A percentile compares a stretch with the other conserved stretches of the same genome.
Conservation (phyloP, 768 basidiomycete genomes). For the Sarcomyxa edulis region DNA sequence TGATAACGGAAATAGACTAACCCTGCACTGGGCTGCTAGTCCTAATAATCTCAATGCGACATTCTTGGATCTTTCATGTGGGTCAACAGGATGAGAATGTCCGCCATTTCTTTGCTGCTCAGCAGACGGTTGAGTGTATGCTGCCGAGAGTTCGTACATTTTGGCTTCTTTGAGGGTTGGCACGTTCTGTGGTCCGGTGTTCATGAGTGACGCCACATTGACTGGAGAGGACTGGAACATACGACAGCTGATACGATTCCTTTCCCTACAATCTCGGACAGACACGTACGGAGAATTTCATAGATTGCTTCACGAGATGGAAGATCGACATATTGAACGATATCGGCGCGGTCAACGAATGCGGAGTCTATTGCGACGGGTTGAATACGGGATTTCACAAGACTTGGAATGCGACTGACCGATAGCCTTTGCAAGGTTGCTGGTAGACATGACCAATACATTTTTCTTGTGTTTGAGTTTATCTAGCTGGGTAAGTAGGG, state of each 20-base stretch:
- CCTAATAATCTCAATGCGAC: slow-evolving; percentile 54
- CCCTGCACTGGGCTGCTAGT: slow-evolving; percentile 77
- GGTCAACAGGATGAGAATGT: slow-evolving; percentile 19
- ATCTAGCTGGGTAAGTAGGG: slow-evolving; percentile 93
- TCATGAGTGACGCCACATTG: slow-evolving; percentile 3
- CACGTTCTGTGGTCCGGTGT: slow-evolving; percentile 37
- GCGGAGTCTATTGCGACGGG: slow-evolving; percentile 67
- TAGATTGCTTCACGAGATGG: slow-evolving; percentile 91
- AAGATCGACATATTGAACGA: slow-evolving; percentile 90
- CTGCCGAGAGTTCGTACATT: slow-evolving; percentile 45
- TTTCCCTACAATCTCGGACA: slow-evolving; percentile 72
- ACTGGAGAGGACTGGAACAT: slow-evolving; percentile 20
- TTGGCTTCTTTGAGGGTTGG: slow-evolving; percentile 60
- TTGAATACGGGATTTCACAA: neutral
- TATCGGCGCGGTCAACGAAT: slow-evolving; percentile 95
- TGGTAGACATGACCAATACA: slow-evolving; percentile 93
- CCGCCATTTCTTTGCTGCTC: neutral
- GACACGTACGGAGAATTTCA: slow-evolving; percentile 80
- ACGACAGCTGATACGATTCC: slow-evolving; percentile 66
- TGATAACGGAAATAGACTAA: slow-evolving; percentile 20
- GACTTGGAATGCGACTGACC: slow-evolving; percentile 41
- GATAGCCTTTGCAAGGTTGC: slow-evolving; percentile 91
- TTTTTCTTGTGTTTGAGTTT: slow-evolving; percentile 92
- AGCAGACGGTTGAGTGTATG: slow-evolving; percentile 15
- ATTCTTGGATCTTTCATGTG: slow-evolving; percentile 44